These are phyloP conservation scores for Macrophomina tecta DNA, from an alignment of 2,329 filamentous ascomycete genomes.

Conservation along the genomic window DNA sequence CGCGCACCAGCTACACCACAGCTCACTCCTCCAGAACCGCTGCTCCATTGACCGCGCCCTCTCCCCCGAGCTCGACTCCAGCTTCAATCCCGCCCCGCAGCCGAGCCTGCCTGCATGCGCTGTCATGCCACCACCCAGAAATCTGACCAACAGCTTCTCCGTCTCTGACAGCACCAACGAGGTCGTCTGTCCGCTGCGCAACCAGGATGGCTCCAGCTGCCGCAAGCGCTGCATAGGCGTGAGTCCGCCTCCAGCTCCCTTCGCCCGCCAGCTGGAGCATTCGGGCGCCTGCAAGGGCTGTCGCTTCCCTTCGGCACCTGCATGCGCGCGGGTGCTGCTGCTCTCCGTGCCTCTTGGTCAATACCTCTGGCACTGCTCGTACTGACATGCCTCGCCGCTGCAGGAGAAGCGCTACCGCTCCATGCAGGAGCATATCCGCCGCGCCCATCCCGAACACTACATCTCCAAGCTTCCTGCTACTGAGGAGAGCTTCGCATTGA, in stretches of 20 bases:
- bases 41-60: slow-evolving; percentile 6
- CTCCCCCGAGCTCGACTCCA: slow-evolving; percentile 9
- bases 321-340: too few relatives aligned
- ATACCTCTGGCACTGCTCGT: slow-evolving; percentile 1
- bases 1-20: not conserved
- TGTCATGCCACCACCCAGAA: slow-evolving; percentile 83
- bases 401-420: slow-evolving; percentile 96
- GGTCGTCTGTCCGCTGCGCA: slow-evolving; percentile 93
- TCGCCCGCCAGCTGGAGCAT: slow-evolving; percentile 4
- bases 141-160: slow-evolving; percentile 87
- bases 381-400: slow-evolving; percentile 41
- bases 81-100: slow-evolving; percentile 30
- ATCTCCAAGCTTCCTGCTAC: slow-evolving; percentile 97
- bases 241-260: slow-evolving; percentile 59
- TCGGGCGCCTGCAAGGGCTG: too few relatives aligned
- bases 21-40: not conserved
- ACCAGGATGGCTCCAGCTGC: slow-evolving; percentile 96
- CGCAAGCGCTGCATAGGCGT: slow-evolving; percentile 97
- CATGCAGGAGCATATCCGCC: slow-evolving; percentile 99
- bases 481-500: slow-evolving; percentile 95
- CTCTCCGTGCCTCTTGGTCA: too few relatives aligned
- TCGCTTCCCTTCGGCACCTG: too few relatives aligned
- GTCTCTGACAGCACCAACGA: slow-evolving; percentile 93
- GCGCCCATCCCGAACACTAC: slow-evolving; percentile 95
- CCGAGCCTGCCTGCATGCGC: slow-evolving; percentile 42